Conservation (phyloP, 75 land plant genomes). For the Chamaecyparis obtusa region DNA sequence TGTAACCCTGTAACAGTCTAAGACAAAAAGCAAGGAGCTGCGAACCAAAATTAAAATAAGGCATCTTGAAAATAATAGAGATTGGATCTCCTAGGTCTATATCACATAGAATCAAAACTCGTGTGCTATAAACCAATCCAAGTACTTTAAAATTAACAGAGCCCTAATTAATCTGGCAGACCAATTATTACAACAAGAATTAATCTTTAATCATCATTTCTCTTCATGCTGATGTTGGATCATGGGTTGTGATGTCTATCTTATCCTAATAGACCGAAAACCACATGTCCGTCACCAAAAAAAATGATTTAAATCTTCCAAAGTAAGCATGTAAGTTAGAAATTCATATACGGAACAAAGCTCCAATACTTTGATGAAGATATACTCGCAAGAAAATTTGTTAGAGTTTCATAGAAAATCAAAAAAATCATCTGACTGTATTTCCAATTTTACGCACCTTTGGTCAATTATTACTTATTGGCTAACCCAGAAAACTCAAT, state of each 20-base stretch:
- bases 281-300: neutral
- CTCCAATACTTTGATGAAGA: neutral
- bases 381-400: neutral
- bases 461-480: too few species aligned
- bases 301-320: neutral
- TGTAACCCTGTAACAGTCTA: neutral
- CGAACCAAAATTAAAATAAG: too few species aligned
- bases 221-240: too few species aligned
- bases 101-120: neutral
- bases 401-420: neutral
- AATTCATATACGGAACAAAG: neutral
- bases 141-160: too few species aligned
- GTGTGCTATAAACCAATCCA: too few species aligned
- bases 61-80: neutral
- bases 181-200: neutral
- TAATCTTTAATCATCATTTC: too few species aligned
- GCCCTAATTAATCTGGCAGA: neutral
- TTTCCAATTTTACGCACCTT: too few species aligned
- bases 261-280: too few species aligned
- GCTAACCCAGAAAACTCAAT: neutral
- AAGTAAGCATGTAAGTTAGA: neutral
- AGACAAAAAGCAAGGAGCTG: neutral
- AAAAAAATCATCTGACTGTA: neutral
- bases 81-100: neutral
- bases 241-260: too few species aligned